phyloP scores from a whole-genome alignment of 257 asterid genomes.

The Primulina eburnea region DNA sequence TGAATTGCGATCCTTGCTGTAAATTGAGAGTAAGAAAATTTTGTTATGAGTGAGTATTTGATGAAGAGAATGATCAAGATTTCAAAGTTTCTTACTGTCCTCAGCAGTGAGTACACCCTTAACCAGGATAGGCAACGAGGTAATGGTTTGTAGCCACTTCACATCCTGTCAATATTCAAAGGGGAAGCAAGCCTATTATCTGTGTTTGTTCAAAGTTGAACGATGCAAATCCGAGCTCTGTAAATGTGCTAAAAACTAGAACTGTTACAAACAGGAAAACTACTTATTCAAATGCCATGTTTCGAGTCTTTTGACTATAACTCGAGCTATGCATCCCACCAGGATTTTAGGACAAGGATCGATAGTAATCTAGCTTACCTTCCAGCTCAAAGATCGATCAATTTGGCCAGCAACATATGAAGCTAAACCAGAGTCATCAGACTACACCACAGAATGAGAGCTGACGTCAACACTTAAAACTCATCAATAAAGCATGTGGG shows the following conservation, averaged over 20 bases:
- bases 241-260: background rate
- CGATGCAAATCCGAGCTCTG: background rate
- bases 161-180: conserved; percentile 59
- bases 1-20: conserved; percentile 82
- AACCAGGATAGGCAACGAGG: conserved; percentile 87
- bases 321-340: background rate
- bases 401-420: conserved; percentile 85
- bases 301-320: background rate
- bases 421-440: conserved; percentile 78
- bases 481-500: background rate
- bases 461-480: background rate
- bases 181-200: conserved; percentile 9
- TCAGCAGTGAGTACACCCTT: conserved; percentile 97
- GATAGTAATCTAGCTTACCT: conserved; percentile 39
- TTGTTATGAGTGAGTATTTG: conserved; percentile 5
- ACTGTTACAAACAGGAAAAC: background rate
- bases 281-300: background rate
- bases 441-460: conserved; percentile 34
- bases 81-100: conserved; percentile 52
- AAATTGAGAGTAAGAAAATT: conserved; percentile 15
- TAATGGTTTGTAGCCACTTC: conserved; percentile 95
- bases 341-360: background rate
- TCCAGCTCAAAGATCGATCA: conserved; percentile 91
- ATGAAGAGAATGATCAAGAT: conserved; percentile 5
- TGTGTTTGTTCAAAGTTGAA: background rate